These are phyloP conservation scores for Simplicillium sp. DNA, from an alignment of 2,329 filamentous ascomycete species.

Conservation along the genomic window DNA sequence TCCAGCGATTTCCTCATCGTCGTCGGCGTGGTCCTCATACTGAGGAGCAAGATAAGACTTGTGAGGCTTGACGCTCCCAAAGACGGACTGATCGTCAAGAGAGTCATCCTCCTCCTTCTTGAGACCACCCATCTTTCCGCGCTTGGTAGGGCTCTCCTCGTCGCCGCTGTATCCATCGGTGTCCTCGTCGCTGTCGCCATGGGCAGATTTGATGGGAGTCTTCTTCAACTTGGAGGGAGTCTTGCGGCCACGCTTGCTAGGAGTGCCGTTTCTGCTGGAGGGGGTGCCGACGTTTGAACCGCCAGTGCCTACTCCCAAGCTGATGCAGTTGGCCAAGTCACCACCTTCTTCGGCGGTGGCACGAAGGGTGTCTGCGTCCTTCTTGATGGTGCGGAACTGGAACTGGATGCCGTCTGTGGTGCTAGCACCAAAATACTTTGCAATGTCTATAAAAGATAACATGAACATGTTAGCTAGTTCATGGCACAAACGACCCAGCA, in stretches of 20 bases:
- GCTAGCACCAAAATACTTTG: constrained; percentile 49
- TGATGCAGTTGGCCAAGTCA: constrained; percentile 33
- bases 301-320: constrained; percentile 11
- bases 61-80: constrained; percentile 12
- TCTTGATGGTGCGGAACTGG: constrained; percentile 48
- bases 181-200: constrained; percentile 16
- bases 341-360: constrained; percentile 31
- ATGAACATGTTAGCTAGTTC: neutral
- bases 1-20: constrained; percentile 21
- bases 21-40: constrained; percentile 2
- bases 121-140: constrained; percentile 14
- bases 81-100: constrained; percentile 11
- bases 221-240: constrained; percentile 15
- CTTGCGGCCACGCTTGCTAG: constrained; percentile 14
- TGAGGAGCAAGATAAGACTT: neutral
- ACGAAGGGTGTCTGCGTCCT: constrained; percentile 38
- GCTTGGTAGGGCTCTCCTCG: constrained; percentile 28
- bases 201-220: constrained; percentile 12
- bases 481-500: neutral
- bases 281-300: constrained; percentile 18
- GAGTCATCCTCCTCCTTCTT: constrained; percentile 12
- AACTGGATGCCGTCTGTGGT: constrained; percentile 49
- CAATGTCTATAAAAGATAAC: constrained; percentile 39
- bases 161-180: constrained; percentile 17
- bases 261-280: constrained; percentile 11